Percentiles rank a stretch among this genome's conserved stretches.
These are phyloP conservation scores for Aspergillus sp. DNA, from an alignment of 2,329 filamentous ascomycete species.

Conservation along the genomic window DNA sequence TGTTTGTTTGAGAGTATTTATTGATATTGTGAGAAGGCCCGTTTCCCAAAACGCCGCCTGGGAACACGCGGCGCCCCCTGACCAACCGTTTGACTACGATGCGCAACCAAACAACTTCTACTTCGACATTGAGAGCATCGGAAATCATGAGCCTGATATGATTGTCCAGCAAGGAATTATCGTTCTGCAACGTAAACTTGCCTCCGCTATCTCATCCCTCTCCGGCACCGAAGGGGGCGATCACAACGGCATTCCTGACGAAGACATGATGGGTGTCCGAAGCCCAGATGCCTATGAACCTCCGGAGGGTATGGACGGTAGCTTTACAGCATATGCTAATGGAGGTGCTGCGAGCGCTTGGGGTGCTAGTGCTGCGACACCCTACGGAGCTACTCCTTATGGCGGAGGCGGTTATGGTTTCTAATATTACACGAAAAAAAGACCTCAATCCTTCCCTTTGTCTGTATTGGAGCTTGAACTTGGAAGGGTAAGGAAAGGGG, in stretches of 20 bases:
- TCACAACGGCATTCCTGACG: conserved; percentile 50
- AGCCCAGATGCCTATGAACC: conserved; percentile 52
- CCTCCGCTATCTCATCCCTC: conserved; percentile 68
- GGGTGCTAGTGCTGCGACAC: conserved; percentile 62
- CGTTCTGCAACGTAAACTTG: conserved; percentile 86
- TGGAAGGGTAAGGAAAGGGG: neutral
- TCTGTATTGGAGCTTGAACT: neutral
- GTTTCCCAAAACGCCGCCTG: conserved; percentile 58
- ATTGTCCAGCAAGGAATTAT: conserved; percentile 88
- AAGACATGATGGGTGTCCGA: conserved; percentile 50
- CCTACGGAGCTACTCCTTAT: conserved; percentile 51
- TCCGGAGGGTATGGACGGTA: conserved; percentile 45
- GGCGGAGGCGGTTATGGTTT: conserved; percentile 29
- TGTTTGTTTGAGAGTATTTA: neutral
- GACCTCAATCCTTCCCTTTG: neutral
- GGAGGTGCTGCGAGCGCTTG: conserved; percentile 61
- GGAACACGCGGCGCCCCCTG: conserved; percentile 74
- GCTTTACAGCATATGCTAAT: conserved; percentile 41
- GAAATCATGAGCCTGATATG: conserved; percentile 82
- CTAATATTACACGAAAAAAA: conserved; percentile 10
- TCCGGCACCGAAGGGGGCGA: conserved; percentile 56
- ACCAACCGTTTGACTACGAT: conserved; percentile 87
- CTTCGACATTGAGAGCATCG: conserved; percentile 87
- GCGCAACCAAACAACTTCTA: conserved; percentile 85
- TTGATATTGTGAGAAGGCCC: conserved; percentile 27